phyloP scores from a whole-genome alignment of 345 rosid species.

The Zanthoxylum bungeanum region DNA sequence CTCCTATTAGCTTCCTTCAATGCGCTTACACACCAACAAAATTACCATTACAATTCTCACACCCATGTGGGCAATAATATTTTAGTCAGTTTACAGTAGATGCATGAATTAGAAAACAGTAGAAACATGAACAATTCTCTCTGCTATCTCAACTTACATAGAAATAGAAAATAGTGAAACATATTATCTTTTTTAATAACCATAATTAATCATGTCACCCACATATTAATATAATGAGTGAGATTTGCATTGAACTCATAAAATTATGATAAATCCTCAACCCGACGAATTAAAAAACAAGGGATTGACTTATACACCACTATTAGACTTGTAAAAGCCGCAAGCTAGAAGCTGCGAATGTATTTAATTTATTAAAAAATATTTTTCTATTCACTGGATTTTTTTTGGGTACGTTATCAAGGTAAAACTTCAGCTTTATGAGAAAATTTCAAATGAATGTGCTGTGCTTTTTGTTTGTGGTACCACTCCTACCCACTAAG shows the following conservation, averaged over 20 bases:
- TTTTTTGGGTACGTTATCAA: neutral
- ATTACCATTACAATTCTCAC: neutral
- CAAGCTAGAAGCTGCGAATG: neutral
- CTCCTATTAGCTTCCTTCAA: slow-evolving; percentile 74
- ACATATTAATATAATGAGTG: neutral
- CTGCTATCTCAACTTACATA: neutral
- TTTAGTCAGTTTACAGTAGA: neutral
- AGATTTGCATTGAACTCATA: neutral
- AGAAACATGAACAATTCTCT: neutral
- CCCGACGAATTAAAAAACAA: neutral
- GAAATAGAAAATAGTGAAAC: neutral
- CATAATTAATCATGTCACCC: neutral
- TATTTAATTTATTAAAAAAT: neutral
- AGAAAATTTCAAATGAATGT: neutral
- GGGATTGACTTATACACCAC: neutral
- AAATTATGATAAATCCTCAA: neutral
- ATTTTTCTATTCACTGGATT: neutral
- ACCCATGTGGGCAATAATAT: neutral
- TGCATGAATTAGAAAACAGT: too few species aligned
- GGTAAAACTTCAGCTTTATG: neutral
- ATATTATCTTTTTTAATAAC: neutral
- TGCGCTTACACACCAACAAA: neutral
- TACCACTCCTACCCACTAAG: neutral
- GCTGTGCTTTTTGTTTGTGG: too few species aligned
- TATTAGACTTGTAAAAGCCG: neutral